Conservation (phyloP, 2,329 filamentous ascomycete species). For the Curvularia eragrostidis region DNA sequence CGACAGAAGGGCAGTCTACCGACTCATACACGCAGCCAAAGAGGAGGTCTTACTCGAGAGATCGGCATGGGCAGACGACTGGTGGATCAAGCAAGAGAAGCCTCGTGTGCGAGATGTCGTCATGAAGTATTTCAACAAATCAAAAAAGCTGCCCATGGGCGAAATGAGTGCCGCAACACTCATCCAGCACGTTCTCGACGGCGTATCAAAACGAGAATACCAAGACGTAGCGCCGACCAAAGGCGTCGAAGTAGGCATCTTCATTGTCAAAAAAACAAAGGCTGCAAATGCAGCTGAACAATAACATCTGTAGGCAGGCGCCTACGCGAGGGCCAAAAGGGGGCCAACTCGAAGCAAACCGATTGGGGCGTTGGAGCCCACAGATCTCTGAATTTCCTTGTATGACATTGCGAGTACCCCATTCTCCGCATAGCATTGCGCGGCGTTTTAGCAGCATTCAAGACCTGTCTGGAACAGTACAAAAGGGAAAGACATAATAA, state of each 20-base stretch:
- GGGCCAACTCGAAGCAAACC: neutral
- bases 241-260: slow-evolving; percentile 58
- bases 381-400: slow-evolving; percentile 1
- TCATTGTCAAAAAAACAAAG: slow-evolving; percentile 51
- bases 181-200: slow-evolving; percentile 65
- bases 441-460: slow-evolving; percentile 22
- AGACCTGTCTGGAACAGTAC: slow-evolving; percentile 12
- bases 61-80: slow-evolving; percentile 64
- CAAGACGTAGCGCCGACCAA: slow-evolving; percentile 51
- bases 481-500: slow-evolving; percentile 23
- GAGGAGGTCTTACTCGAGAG: slow-evolving; percentile 60
- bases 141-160: slow-evolving; percentile 50
- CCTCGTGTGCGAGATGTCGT: slow-evolving; percentile 62
- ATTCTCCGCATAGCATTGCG: slow-evolving; percentile 27
- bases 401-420: slow-evolving; percentile 7
- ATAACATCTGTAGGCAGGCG: neutral
- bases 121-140: slow-evolving; percentile 54
- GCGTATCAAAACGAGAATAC: slow-evolving; percentile 61
- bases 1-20: slow-evolving; percentile 47
- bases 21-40: slow-evolving; percentile 59
- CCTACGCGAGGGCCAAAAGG: neutral
- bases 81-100: slow-evolving; percentile 71
- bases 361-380: neutral
- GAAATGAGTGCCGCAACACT: slow-evolving; percentile 62
- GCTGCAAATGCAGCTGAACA: slow-evolving; percentile 13